Conservation (phyloP, 148 eudicot species). For the Vaccinium vitisidaea region DNA sequence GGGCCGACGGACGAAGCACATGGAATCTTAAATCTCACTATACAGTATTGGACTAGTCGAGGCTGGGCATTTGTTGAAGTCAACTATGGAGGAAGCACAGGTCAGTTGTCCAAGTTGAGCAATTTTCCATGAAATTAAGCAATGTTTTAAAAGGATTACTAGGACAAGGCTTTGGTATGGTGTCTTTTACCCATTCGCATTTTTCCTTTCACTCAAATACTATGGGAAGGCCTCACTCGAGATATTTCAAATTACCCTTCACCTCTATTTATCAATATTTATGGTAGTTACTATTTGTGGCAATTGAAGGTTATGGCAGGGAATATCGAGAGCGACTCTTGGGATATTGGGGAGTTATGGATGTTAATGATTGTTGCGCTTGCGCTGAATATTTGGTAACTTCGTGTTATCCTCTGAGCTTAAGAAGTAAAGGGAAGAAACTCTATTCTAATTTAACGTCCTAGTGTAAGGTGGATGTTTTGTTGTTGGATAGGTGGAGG, state of each 20-base stretch:
- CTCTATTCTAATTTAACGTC: conserved; percentile 11
- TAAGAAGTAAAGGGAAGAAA: not conserved
- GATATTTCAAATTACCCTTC: not conserved
- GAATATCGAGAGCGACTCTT: conserved; percentile 79
- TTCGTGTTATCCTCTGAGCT: not conserved
- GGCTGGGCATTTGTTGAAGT: conserved; percentile 97
- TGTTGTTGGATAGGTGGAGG: conserved; percentile 46
- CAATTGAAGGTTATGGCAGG: conserved; percentile 73
- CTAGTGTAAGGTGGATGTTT: not conserved
- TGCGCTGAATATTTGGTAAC: conserved; percentile 80
- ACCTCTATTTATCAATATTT: not conserved
- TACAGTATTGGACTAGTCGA: conserved; percentile 95
- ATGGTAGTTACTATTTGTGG: not conserved
- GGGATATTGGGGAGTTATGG: conserved; percentile 76
- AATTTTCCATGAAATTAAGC: not conserved
- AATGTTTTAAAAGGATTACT: not conserved
- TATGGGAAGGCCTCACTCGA: not conserved
- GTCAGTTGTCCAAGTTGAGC: conserved; percentile 28
- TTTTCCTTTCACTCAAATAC: not conserved
- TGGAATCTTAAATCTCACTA: conserved; percentile 69
- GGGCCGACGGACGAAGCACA: conserved; percentile 87
- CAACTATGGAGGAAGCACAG: conserved; percentile 96
- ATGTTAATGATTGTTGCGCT: conserved; percentile 86
- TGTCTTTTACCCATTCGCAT: not conserved
- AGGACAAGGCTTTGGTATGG: not conserved